Conservation (phyloP, 345 rosid genomes). For the Xanthoceras sorbifolium region DNA sequence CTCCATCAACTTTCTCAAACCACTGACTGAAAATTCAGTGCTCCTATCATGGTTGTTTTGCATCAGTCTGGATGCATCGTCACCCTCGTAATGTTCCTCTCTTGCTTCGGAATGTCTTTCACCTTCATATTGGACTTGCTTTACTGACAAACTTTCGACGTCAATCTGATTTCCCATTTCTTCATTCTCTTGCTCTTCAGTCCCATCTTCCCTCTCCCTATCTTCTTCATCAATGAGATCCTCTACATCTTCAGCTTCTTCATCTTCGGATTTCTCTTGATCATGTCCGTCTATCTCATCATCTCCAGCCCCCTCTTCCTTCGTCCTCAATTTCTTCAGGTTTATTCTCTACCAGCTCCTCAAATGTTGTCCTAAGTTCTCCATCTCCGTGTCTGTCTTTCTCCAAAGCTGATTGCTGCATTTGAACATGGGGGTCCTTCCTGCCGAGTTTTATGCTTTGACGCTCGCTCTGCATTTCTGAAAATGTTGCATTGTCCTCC, state of each 20-base stretch:
- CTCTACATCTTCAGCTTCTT: constrained; percentile 53
- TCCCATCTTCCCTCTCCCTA: constrained; percentile 39
- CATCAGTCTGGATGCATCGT: constrained; percentile 21
- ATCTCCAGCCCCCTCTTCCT: constrained; percentile 46
- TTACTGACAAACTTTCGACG: constrained; percentile 21
- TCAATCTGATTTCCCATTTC: constrained; percentile 28
- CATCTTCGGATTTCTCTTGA: constrained; percentile 48
- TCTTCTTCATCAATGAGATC: constrained; percentile 65
- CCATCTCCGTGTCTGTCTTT: constrained; percentile 17
- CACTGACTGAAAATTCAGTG: constrained; percentile 5
- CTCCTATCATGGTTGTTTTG: constrained; percentile 5
- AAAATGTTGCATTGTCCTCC: constrained; percentile 1
- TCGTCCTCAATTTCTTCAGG: constrained; percentile 36
- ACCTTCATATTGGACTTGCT: constrained; percentile 20
- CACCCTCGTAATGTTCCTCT: constrained; percentile 32
- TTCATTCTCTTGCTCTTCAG: constrained; percentile 29
- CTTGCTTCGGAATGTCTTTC: constrained; percentile 6
- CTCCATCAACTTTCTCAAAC: constrained; percentile 20
- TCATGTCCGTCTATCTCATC: constrained; percentile 51
- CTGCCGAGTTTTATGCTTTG: constrained; percentile 50
- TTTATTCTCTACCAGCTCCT: constrained; percentile 35
- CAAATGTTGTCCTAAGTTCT: constrained; percentile 23
- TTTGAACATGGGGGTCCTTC: constrained; percentile 40
- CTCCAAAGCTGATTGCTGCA: constrained; percentile 3
- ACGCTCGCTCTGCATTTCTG: constrained; percentile 16